Evolutionary conservation across 805 yeast species (phyloP).

Genomic region (Yarrowia yakushimensis): DNA sequence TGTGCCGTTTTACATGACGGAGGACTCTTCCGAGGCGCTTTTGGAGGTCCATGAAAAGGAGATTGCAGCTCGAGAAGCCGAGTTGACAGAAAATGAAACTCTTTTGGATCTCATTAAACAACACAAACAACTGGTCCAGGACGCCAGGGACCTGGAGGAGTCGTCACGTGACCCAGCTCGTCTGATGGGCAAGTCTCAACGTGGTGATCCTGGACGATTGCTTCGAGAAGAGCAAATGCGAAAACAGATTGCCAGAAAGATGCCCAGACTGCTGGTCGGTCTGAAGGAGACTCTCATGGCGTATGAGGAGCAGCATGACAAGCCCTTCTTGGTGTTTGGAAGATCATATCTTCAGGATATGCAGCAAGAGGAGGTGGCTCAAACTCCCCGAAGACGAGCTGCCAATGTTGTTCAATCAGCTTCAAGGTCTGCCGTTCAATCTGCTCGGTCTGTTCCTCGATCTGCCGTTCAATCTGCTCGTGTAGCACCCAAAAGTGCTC

Average conservation of each 20-base stretch:
- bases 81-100: constrained; percentile 50
- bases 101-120: constrained; percentile 55
- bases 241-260: constrained; percentile 58
- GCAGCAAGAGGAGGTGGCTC: background rate
- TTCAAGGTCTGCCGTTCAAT: background rate
- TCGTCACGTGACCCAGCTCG: constrained; percentile 79
- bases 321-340: constrained; percentile 45
- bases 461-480: background rate
- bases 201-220: constrained; percentile 59
- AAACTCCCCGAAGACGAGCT: background rate
- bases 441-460: background rate
- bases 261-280: constrained; percentile 60
- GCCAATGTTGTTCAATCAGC: background rate
- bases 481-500: background rate
- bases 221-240: constrained; percentile 76
- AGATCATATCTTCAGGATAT: constrained; percentile 31
- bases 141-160: constrained; percentile 59
- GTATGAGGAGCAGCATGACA: constrained; percentile 44
- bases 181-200: constrained; percentile 51
- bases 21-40: constrained; percentile 55
- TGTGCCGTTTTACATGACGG: constrained; percentile 42
- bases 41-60: constrained; percentile 65
- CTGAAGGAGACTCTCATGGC: constrained; percentile 47
- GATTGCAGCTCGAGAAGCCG: constrained; percentile 48
- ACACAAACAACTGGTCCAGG: constrained; percentile 54